phyloP scores from a whole-genome alignment of 495 filamentous ascomycete species.

The Neurospora tetraspora region DNA sequence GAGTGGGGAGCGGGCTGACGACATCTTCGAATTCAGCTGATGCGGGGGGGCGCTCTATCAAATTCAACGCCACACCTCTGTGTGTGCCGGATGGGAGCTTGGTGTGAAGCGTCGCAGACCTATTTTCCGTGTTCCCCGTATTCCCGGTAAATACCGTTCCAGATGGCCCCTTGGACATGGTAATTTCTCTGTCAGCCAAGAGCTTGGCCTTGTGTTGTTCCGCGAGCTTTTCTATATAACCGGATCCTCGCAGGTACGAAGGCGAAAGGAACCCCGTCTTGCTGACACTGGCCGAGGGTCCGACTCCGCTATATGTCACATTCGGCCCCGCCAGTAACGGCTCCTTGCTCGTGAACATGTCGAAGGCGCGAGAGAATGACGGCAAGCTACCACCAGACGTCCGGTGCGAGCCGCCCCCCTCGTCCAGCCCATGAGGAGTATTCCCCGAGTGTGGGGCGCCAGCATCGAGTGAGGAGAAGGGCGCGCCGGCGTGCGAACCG shows the following conservation, averaged over 20 bases:
- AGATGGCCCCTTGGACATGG: conserved; percentile 42
- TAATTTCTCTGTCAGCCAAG: conserved; percentile 22
- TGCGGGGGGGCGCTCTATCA: not conserved
- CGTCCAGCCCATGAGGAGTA: conserved; percentile 19
- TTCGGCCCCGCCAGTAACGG: conserved; percentile 12
- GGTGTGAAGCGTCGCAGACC: conserved; percentile 21
- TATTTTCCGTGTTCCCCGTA: not conserved
- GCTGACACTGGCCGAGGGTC: conserved; percentile 15
- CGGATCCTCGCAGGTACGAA: conserved; percentile 70
- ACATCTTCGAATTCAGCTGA: conserved; percentile 30
- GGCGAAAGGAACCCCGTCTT: conserved; percentile 55
- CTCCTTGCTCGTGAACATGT: conserved; percentile 31
- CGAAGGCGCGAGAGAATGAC: conserved; percentile 53
- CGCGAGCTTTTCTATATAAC: conserved; percentile 64
- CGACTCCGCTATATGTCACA: conserved; percentile 12
- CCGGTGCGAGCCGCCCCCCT: conserved; percentile 17
- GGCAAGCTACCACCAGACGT: conserved; percentile 27
- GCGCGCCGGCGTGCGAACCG: conserved; percentile 23
- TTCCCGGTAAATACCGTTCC: not conserved
- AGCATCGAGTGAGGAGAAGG: conserved; percentile 5
- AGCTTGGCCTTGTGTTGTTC: conserved; percentile 55
- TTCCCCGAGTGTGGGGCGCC: conserved; percentile 15
- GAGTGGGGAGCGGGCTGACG: conserved; percentile 61
- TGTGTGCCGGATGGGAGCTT: conserved; percentile 48
- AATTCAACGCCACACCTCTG: conserved; percentile 36